Evolutionary conservation across 495 filamentous ascomycete species (phyloP), one percentile per base, ranked within the genome.

Genomic region (Stereocaulon alpinum): DNA sequence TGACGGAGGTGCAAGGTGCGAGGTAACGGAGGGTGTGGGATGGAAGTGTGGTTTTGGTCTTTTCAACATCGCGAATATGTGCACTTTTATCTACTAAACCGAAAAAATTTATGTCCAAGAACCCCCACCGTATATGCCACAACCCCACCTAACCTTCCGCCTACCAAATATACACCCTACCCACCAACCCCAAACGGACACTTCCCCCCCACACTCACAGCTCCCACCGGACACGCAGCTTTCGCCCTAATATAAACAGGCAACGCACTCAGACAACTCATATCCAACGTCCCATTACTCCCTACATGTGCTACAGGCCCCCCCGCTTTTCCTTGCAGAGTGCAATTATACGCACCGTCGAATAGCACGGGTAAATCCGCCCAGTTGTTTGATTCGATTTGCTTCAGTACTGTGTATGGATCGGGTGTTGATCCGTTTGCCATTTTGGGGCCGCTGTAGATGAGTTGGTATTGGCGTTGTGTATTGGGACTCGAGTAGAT

Each of bases 321-420:
- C 15, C 56, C 59, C 3, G 55, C 55, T 10, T 52, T 54, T 10
- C 61, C 59, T 49, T 64, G 27, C 42, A 40, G 20, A 24, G 64
- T 66, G 40, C 64, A 66, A 32, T 66, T 62, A 29, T 55, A 66
- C 10, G 40, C 58, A 0, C 64, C 64, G 30, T 66, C 64, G 32
- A 66, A 66, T 2, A 66, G 42, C 34, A 64, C 37, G 3, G 57
- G 47, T 47, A 59, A 22, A 40, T 52, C 32, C 15, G 34, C 47
- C 27, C 34, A 40, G 2, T 50, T 18, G 6, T 29, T 20, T 3
- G 22, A 11, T 4, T 59, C 47, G 14, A 59, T 42, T 4, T 51
- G 37, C 37, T 22, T 27, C 34, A 59, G 22, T 27, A 59, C 30
- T 14, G 7, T 34, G 14, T 24, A 59, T n/a, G 57, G 12, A 45